Conservation (phyloP, 1,139 yeast species). For the Pichia sp. region DNA sequence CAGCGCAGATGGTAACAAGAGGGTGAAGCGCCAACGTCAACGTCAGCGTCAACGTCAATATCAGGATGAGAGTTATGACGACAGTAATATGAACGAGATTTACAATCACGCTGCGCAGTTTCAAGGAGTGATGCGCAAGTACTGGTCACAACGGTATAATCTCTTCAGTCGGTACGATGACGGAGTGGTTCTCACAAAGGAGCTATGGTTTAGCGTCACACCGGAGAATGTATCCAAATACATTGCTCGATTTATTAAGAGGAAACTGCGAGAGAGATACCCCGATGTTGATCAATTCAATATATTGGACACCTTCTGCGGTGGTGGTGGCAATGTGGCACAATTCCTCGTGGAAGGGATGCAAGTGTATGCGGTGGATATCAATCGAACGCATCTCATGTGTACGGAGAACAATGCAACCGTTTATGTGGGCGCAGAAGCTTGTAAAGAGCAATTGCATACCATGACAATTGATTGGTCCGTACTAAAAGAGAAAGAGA, state of each 20-base stretch:
- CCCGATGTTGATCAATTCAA: slow-evolving; percentile 25
- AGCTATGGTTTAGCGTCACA: slow-evolving; percentile 88
- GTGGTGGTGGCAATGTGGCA: slow-evolving; percentile 92
- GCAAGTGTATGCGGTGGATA: slow-evolving; percentile 60
- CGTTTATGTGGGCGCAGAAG: slow-evolving; percentile 37
- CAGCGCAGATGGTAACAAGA: too few species aligned
- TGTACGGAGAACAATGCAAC: slow-evolving; percentile 66
- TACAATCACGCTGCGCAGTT: slow-evolving; percentile 11
- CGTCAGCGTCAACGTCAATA: too few species aligned
- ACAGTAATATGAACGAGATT: slow-evolving; percentile 10
- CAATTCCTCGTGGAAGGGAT: slow-evolving; percentile 59
- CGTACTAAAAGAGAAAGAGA: slow-evolving; percentile 20
- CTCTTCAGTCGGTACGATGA: slow-evolving; percentile 59
- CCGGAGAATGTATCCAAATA: slow-evolving; percentile 69
- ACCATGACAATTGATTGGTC: slow-evolving; percentile 51
- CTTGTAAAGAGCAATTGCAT: slow-evolving; percentile 40
- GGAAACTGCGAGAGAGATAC: slow-evolving; percentile 33
- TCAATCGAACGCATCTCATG: slow-evolving; percentile 47
- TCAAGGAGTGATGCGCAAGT: slow-evolving; percentile 34
- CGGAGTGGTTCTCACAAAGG: slow-evolving; percentile 69
- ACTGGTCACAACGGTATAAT: slow-evolving; percentile 52
- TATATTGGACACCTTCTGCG: slow-evolving; percentile 74
- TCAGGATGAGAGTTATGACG: slow-evolving; percentile 3
- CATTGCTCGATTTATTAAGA: slow-evolving; percentile 48
- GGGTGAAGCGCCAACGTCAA: too few species aligned